Base-by-base conservation (phyloP, 2,329 filamentous ascomycete species). In the Cryoendolithus antarcticus region DNA sequence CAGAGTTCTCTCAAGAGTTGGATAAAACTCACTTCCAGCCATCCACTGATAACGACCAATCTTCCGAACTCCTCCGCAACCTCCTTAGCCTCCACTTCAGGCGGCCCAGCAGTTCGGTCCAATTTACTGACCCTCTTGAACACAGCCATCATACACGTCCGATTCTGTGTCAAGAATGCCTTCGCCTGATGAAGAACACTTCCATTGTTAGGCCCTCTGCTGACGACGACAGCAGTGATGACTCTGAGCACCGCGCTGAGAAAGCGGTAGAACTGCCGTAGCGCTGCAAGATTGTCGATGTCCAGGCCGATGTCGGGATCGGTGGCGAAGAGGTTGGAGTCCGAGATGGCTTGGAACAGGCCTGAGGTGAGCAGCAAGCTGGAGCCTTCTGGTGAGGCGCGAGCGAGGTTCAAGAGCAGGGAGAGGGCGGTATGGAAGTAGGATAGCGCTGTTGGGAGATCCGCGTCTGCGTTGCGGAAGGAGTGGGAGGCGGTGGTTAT, bases 271-370 rank as follows among this genome's bases (percentile, higher is more conserved):
- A 93, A 93, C 54, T 80, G 80, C 47, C 78, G 75, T 12, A 94
- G 70, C 3, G 85, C 81, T 42, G 72, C 69, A 3, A 75, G 67
- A 50, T 86, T 80, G 39, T 78, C 71, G 40, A 80, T 73, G 49
- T 84, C 76, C 42, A 88, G 77, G 44, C 93, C 86, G 39, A 98
- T 77, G 59, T 98, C 91, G 1, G 91, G 91, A 58, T 98, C 91
- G 9, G 83, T 82, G 6, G 78, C 70, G 59, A 96, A 98, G 13
- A 96, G 71, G n/a, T 78, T 76, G 1, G 86, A 93, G 40, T 81
- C 75, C 45, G 82, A 81, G 21, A 96, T 67, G 0, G 84, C 74
- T 33, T 80, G 74, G 65, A 98, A 89, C 4, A 98, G 71, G 45
- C 89, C 89, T 6, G 85, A 83, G 53, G 93, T 86, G 32, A 96